Conservation (phyloP, 805 yeast species). For the Gaillardinia entomophila region DNA sequence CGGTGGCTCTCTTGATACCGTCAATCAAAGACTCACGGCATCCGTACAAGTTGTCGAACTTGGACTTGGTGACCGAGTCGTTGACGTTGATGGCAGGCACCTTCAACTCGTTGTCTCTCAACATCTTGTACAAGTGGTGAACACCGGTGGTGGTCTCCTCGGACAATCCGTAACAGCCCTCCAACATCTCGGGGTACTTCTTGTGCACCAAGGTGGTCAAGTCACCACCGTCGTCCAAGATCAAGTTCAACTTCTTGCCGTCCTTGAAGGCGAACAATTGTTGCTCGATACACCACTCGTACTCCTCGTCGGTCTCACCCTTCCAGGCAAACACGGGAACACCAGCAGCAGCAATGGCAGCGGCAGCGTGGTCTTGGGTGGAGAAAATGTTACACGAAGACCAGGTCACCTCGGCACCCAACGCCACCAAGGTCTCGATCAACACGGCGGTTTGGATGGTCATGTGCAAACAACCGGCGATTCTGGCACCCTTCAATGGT, state of each 20-base stretch:
- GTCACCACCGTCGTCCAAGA: conserved; percentile 99
- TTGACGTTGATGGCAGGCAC: conserved; percentile 99
- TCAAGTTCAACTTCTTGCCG: conserved; percentile 89
- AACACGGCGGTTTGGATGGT: conserved; percentile 98
- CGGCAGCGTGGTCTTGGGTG: conserved; percentile 99
- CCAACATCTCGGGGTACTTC: conserved; percentile 96
- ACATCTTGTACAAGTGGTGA: conserved; percentile 96
- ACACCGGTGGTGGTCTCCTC: conserved; percentile 99
- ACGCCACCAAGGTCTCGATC: conserved; percentile 93
- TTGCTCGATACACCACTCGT: conserved; percentile 98
- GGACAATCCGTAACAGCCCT: conserved; percentile 90
- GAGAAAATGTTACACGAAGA: conserved; percentile 98
- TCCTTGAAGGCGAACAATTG: conserved; percentile 98
- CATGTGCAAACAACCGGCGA: conserved; percentile 99
- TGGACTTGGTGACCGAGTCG: conserved; percentile 98
- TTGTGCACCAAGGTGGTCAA: conserved; percentile 94
- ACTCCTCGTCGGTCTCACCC: conserved; percentile 99
- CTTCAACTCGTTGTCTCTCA: conserved; percentile 81
- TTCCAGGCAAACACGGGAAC: conserved; percentile 99
- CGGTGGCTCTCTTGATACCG: conserved; percentile 99
- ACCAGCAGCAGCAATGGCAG: conserved; percentile 99
- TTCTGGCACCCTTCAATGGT: conserved; percentile 97
- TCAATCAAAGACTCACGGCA: conserved; percentile 98
- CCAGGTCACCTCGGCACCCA: conserved; percentile 99
- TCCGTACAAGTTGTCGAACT: conserved; percentile 98